Evolutionary conservation across 2,329 filamentous ascomycete genomes (phyloP).

Genomic region (Talaromyces piceae): DNA sequence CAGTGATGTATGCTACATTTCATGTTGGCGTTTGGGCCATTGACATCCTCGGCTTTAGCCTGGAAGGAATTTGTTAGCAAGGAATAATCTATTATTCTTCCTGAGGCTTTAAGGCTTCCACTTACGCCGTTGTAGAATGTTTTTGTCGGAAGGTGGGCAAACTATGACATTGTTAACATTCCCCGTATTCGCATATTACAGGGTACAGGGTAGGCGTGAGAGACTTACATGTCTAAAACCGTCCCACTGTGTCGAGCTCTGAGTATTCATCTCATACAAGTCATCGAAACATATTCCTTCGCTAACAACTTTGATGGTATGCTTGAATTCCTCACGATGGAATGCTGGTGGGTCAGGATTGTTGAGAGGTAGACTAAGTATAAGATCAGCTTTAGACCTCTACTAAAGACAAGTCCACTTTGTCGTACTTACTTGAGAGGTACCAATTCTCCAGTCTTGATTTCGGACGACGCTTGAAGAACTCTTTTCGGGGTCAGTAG

Average conservation of each 20-base stretch:
- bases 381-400: not conserved
- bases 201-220: not conserved
- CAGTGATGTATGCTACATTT: conserved; percentile 39
- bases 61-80: conserved; percentile 10
- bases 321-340: conserved; percentile 45
- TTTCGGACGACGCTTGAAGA: conserved; percentile 46
- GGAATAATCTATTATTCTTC: not conserved
- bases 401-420: too few relatives aligned
- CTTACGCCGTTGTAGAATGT: conserved; percentile 37
- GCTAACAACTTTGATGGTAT: conserved; percentile 43
- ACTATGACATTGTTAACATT: conserved; percentile 17
- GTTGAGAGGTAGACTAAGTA: conserved; percentile 44
- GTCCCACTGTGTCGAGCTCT: conserved; percentile 45
- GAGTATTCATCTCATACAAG: conserved; percentile 41
- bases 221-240: conserved; percentile 40
- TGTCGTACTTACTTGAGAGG: conserved; percentile 47
- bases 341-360: conserved; percentile 48
- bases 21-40: conserved; percentile 24
- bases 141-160: conserved; percentile 29
- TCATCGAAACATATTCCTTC: conserved; percentile 38
- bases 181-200: conserved; percentile 1
- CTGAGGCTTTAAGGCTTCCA: not conserved
- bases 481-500: conserved; percentile 50
- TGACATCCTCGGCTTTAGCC: conserved; percentile 29
- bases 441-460: conserved; percentile 49